phyloP scores from a whole-genome alignment of 2,329 filamentous ascomycete species.

The Xylaria polymorpha region DNA sequence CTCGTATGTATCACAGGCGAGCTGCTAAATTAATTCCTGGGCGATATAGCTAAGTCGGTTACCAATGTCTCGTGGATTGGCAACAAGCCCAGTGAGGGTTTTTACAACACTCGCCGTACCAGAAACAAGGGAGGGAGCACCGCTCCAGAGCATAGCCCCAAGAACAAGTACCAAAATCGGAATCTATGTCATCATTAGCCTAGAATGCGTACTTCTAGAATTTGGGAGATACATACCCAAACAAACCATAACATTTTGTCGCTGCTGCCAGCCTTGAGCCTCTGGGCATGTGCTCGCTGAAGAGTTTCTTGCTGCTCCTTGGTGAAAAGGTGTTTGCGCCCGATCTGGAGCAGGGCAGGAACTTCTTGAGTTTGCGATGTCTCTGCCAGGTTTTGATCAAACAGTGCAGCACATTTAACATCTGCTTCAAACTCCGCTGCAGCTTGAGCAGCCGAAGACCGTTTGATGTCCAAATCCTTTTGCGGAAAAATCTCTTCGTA shows the following conservation, averaged over 20 bases:
- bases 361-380: conserved; percentile 47
- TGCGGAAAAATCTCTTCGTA: conserved; percentile 83
- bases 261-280: conserved; percentile 70
- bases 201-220: not conserved
- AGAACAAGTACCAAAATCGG: conserved; percentile 53
- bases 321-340: conserved; percentile 71
- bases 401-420: conserved; percentile 65
- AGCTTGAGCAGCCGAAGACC: conserved; percentile 67
- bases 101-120: conserved; percentile 37
- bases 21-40: conserved; percentile 32
- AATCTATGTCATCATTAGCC: conserved; percentile 49
- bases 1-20: not conserved
- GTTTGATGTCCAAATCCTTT: conserved; percentile 65
- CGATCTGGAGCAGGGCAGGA: conserved; percentile 66
- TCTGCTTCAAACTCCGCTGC: conserved; percentile 70
- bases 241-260: conserved; percentile 76
- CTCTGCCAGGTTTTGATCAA: conserved; percentile 58
- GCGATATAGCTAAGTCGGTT: conserved; percentile 33
- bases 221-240: conserved; percentile 63
- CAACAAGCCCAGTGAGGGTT: conserved; percentile 33
- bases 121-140: conserved; percentile 46
- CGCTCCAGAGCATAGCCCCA: conserved; percentile 52
- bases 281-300: conserved; percentile 69
- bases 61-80: conserved; percentile 40
- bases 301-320: conserved; percentile 74